phyloP scores from a whole-genome alignment of 2,329 filamentous ascomycete genomes.

The Pyrenochaeta sp. region DNA sequence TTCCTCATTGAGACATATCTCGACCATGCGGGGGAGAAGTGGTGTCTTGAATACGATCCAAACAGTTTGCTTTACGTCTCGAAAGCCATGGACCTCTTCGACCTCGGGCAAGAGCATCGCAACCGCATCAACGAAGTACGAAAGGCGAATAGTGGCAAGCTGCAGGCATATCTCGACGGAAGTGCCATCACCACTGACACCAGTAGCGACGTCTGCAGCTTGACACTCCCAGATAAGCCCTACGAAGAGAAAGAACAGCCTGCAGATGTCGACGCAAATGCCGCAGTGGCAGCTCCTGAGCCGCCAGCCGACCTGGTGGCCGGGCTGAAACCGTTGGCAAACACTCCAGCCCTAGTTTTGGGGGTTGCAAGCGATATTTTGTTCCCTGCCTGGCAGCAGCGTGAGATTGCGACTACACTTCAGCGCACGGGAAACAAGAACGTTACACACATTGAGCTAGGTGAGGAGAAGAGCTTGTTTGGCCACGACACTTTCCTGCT shows the following conservation, averaged over 20 bases:
- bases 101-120: constrained; percentile 79
- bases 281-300: constrained; percentile 42
- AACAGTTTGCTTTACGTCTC: constrained; percentile 96
- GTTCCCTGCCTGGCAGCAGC: constrained; percentile 98
- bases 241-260: constrained; percentile 83
- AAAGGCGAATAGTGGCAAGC: constrained; percentile 65
- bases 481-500: constrained; percentile 96
- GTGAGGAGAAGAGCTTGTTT: constrained; percentile 92
- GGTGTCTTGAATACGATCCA: constrained; percentile 93
- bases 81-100: constrained; percentile 99
- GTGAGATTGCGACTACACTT: constrained; percentile 88
- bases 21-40: constrained; percentile 98
- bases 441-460: constrained; percentile 89
- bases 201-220: constrained; percentile 68
- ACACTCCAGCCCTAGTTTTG: constrained; percentile 86
- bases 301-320: constrained; percentile 82
- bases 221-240: constrained; percentile 82
- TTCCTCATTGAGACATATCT: constrained; percentile 98
- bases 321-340: constrained; percentile 74
- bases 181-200: constrained; percentile 27
- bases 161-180: constrained; percentile 58
- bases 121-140: constrained; percentile 69
- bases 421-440: constrained; percentile 77
- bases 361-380: constrained; percentile 95
- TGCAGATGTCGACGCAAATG: constrained; percentile 29